A percentile compares a stretch with the other conserved stretches of the same genome.
phyloP scores from a whole-genome alignment of 306 rosid species.

The Mucuna pruriens region DNA sequence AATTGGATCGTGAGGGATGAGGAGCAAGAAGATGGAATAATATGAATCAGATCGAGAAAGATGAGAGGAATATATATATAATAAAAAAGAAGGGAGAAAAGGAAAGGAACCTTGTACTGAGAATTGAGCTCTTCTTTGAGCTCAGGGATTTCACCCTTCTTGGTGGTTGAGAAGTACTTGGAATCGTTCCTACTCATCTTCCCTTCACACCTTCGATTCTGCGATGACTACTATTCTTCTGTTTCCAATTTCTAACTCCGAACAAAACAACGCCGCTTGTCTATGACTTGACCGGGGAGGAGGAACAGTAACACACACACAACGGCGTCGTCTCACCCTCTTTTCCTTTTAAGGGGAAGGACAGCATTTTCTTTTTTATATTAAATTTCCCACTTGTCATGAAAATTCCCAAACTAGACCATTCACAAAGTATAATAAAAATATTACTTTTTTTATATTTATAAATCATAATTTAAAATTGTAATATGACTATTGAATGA shows the following conservation, averaged over 20 bases:
- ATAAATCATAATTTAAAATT: no score
- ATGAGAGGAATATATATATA: neutral
- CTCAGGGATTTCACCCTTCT: slow-evolving; percentile 98
- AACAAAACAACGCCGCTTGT: neutral
- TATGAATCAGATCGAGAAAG: neutral
- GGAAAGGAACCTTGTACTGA: slow-evolving; percentile 78
- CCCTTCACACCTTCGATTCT: neutral
- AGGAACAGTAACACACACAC: neutral
- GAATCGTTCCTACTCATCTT: slow-evolving; percentile 94
- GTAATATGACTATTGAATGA: no score
- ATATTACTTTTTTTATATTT: no score
- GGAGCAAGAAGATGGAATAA: neutral
- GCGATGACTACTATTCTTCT: slow-evolving; percentile 16
- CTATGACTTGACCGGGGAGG: neutral
- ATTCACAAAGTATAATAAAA: no score
- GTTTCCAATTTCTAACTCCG: neutral
- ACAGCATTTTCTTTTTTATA: no score
- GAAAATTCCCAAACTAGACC: no score
- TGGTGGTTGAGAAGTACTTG: slow-evolving; percentile 94
- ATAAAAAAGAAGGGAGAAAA: neutral
- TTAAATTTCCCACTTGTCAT: no score
- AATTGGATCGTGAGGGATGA: neutral
- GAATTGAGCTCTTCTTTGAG: slow-evolving; percentile 99
- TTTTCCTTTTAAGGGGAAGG: neutral
- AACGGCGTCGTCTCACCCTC: neutral